Conservation (phyloP, 2,329 filamentous ascomycete species). For the Colletotrichum kahawae region DNA sequence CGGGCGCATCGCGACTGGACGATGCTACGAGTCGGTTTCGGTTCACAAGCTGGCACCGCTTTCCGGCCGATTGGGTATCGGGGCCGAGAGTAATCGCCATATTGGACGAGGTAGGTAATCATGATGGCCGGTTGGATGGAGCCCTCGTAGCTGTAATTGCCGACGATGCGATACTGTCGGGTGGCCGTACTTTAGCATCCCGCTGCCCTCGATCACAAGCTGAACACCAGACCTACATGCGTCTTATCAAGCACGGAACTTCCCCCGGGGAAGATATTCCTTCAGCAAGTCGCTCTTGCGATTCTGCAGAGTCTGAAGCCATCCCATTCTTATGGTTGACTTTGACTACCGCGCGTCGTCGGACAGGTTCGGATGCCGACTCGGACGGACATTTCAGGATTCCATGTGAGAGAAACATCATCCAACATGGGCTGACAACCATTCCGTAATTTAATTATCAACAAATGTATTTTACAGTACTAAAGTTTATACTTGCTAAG, state of each 20-base stretch:
- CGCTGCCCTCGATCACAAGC: not conserved
- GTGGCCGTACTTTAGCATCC: rapidly evolving
- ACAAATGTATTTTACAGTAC: not conserved
- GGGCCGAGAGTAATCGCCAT: not conserved
- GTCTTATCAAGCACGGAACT: not conserved
- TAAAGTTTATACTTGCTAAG: not conserved
- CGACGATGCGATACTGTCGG: not conserved
- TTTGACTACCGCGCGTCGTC: not conserved
- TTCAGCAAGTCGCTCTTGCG: not conserved
- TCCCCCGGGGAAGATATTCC: rapidly evolving
- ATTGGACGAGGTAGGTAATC: not conserved
- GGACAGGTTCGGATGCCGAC: not conserved
- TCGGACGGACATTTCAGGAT: not conserved
- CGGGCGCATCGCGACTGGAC: not conserved
- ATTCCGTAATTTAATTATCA: rapidly evolving
- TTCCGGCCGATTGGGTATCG: not conserved
- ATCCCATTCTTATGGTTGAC: not conserved
- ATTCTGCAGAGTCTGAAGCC: not conserved
- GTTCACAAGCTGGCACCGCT: not conserved
- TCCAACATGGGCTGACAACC: rapidly evolving
- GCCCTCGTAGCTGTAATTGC: not conserved
- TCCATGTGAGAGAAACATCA: rapidly evolving
- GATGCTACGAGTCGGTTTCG: not conserved
- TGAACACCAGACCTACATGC: not conserved
- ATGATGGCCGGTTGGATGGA: rapidly evolving